Percentiles rank a stretch among this genome's conserved stretches.
Evolutionary conservation across 2,329 filamentous ascomycete species (phyloP).

Genomic region (Trematosphaeria pertusa): DNA sequence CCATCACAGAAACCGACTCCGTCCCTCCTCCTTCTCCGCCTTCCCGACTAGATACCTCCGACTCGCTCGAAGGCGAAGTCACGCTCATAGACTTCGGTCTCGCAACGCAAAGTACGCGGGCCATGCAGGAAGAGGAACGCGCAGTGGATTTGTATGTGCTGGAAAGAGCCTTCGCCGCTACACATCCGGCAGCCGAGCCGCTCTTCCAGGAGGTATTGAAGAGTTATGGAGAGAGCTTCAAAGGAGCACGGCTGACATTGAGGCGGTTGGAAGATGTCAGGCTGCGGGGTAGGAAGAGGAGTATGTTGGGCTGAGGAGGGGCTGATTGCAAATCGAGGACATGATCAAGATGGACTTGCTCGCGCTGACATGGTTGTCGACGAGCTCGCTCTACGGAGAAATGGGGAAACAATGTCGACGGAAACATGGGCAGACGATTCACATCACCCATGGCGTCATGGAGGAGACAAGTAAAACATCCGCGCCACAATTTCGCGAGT

Average conservation of each 20-base stretch:
- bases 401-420: no score
- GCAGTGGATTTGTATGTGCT: constrained; percentile 97
- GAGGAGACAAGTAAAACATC: no score
- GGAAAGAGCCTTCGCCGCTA: constrained; percentile 92
- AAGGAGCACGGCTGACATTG: constrained; percentile 76
- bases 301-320: constrained; percentile 80
- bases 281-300: constrained; percentile 92
- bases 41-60: constrained; percentile 15
- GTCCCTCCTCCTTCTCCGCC: constrained; percentile 5
- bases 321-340: no score
- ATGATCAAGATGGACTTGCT: no score
- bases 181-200: constrained; percentile 83
- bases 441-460: no score
- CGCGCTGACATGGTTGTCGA: no score
- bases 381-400: no score
- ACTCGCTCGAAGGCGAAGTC: constrained; percentile 70
- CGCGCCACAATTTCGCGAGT: no score
- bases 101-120: constrained; percentile 67
- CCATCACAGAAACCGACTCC: constrained; percentile 13
- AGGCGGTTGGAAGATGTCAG: constrained; percentile 89
- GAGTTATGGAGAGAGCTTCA: constrained; percentile 77
- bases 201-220: constrained; percentile 77
- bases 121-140: constrained; percentile 84
- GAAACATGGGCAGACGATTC: no score
- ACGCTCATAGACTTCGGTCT: constrained; percentile 95